Conservation (phyloP, 2,329 filamentous ascomycete species). For the Clonostachys sp. region DNA sequence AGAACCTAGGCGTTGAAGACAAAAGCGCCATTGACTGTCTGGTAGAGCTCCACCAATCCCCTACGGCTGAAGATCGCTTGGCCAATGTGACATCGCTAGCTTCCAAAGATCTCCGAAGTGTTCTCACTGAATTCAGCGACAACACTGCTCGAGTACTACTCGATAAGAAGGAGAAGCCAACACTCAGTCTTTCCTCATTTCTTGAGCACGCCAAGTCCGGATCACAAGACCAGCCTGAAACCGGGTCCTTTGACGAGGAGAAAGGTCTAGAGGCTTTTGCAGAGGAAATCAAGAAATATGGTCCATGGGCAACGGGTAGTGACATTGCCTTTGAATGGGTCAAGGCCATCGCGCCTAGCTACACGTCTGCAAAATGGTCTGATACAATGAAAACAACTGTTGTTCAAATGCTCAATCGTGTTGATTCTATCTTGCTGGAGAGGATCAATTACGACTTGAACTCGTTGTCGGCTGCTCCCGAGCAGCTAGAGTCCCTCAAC, state of each 20-base stretch:
- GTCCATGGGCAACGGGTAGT: conserved; percentile 45
- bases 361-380: conserved; percentile 51
- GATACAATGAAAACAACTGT: conserved; percentile 51
- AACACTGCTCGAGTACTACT: conserved; percentile 48
- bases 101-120: conserved; percentile 43
- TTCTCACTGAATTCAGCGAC: conserved; percentile 45
- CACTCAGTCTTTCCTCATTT: conserved; percentile 54
- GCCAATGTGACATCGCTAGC: conserved; percentile 39
- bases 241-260: conserved; percentile 44
- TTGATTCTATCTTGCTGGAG: conserved; percentile 47
- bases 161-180: conserved; percentile 45
- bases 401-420: conserved; percentile 48
- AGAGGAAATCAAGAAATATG: conserved; percentile 32
- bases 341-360: conserved; percentile 41
- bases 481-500: conserved; percentile 27
- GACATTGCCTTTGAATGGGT: conserved; percentile 59
- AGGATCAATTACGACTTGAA: conserved; percentile 37
- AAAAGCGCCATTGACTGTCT: conserved; percentile 36
- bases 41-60: conserved; percentile 46
- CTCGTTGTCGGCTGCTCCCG: conserved; percentile 12
- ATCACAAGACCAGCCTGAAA: conserved; percentile 42
- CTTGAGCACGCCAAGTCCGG: conserved; percentile 58
- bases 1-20: conserved; percentile 50
- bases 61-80: conserved; percentile 43
- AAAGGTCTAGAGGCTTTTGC: conserved; percentile 49